Conservation (phyloP, 2,329 filamentous ascomycete species). For the Kalmusia sp. region DNA sequence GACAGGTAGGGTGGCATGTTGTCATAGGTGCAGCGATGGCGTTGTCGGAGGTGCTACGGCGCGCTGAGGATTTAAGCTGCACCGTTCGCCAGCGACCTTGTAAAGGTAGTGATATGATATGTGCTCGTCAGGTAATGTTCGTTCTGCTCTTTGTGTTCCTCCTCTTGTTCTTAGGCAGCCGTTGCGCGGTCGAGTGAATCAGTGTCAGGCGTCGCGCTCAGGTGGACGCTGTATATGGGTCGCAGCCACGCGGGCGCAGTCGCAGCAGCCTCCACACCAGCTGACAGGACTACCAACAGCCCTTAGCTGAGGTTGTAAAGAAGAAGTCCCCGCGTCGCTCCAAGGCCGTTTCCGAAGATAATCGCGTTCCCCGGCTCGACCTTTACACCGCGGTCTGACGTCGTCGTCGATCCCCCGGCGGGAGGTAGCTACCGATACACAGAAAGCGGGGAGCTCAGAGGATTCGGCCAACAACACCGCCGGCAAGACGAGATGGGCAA, state of each 20-base stretch:
- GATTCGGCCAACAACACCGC: not conserved
- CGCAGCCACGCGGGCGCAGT: conserved; percentile 37
- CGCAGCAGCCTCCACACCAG: conserved; percentile 21
- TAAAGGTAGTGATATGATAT: conserved; percentile 1
- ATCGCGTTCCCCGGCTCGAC: conserved; percentile 2
- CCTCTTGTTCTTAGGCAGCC: not conserved
- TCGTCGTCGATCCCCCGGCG: conserved; percentile 13
- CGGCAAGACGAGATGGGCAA: not conserved
- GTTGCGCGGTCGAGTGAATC: conserved; percentile 8
- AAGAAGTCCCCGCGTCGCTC: not conserved
- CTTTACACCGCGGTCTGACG: conserved; percentile 17
- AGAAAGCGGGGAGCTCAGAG: not conserved
- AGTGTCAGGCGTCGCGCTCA: conserved; percentile 36
- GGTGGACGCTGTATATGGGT: conserved; percentile 24
- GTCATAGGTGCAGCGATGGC: conserved; percentile 26
- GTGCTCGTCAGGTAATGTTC: not conserved
- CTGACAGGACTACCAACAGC: conserved; percentile 11
- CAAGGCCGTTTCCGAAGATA: not conserved
- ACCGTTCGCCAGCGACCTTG: conserved; percentile 1
- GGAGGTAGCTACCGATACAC: not conserved
- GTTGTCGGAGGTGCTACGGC: conserved; percentile 7
- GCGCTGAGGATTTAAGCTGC: conserved; percentile 8
- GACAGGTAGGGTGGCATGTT: conserved; percentile 46
- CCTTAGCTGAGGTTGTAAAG: not conserved
- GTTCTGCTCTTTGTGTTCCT: conserved; percentile 5